Base-by-base conservation (phyloP, 352 stramenopile genomes). In the Pythium rishiriense region DNA sequence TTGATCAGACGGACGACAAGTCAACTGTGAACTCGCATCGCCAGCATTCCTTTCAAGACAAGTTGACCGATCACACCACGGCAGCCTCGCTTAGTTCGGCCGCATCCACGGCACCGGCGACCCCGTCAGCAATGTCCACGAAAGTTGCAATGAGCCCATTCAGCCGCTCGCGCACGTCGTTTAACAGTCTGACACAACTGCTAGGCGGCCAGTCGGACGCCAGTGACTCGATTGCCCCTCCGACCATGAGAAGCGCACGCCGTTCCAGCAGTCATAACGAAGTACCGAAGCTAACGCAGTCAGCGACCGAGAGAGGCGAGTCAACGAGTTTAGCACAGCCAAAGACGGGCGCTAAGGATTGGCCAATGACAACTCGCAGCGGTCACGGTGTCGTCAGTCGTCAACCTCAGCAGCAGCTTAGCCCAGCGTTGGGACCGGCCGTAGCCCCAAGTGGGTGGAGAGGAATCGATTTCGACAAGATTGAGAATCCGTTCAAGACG, bases 401-500 rank as follows among this genome's bases (percentile, higher is more conserved):
- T 46, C 68, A 26, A 33, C 58, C 12, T 8, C 35, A 49, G 17
- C 52, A 42, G 31, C 69, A 42, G 19, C 55, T 29, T 25, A 52
- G 37, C 10, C 51, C 50, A 49, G n/a, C 31, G 3, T 6, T 65
- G 12, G 37, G 57, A 17, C 41, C 69, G 39, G 25, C 56, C 26
- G 11, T 29, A 10, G 58, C 56, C 5, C 41, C 62, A 22, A 61
- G 49, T 19, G 57, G 62, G 28, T 90, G 83, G 83, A 85, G 86
- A 58, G 56, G 33, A 14, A 73, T 90, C 59, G 81, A 90, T 29
- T 85, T 89, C 55, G 84, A 93, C 25, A 84, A 78, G 26, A 46
- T 87, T 31, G 80, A 89, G 28, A 86, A 85, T 57, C 76, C 84
- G 28, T 87, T 91, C 62, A 90, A 89, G 69, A 93, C 81, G 2